phyloP scores from a whole-genome alignment of 2,329 filamentous ascomycete species.

The Acarospora socialis region DNA sequence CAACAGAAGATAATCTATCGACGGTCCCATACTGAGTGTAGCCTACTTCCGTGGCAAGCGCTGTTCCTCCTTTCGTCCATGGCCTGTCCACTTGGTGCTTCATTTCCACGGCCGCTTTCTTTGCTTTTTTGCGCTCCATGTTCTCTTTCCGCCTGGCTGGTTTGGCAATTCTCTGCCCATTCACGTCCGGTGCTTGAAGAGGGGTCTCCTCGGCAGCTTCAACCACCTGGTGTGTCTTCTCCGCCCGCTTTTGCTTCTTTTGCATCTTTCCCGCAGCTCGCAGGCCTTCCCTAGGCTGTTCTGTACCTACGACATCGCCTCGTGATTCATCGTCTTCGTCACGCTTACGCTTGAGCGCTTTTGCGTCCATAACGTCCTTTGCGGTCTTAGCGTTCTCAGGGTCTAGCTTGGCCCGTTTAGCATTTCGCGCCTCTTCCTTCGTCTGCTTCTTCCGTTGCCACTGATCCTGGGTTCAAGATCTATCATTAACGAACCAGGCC shows the following conservation, averaged over 20 bases:
- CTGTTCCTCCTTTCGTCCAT: constrained; percentile 20
- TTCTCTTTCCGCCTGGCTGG: constrained; percentile 30
- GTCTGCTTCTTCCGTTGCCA: constrained; percentile 94
- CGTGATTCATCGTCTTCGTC: constrained; percentile 22
- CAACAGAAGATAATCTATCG: background rate
- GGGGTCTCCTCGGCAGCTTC: background rate
- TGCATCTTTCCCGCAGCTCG: constrained; percentile 30
- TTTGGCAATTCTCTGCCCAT: constrained; percentile 24
- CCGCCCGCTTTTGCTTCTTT: constrained; percentile 42
- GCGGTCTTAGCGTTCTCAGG: constrained; percentile 82
- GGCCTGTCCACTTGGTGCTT: constrained; percentile 23
- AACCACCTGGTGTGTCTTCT: constrained; percentile 10
- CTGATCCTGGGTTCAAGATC: constrained; percentile 54
- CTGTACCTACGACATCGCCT: constrained; percentile 41
- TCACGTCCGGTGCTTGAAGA: constrained; percentile 15
- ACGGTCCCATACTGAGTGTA: constrained; percentile 15
- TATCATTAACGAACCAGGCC: constrained; percentile 6
- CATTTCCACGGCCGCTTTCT: constrained; percentile 25
- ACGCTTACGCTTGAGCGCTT: constrained; percentile 13
- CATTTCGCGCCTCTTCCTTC: constrained; percentile 69
- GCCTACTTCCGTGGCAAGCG: constrained; percentile 34
- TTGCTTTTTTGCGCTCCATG: constrained; percentile 38
- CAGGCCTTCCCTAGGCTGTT: constrained; percentile 51
- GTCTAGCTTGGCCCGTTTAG: constrained; percentile 78
- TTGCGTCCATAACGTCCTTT: constrained; percentile 54